Base-by-base conservation (phyloP, 768 basidiomycete genomes). In the Phylloporus sp. region DNA sequence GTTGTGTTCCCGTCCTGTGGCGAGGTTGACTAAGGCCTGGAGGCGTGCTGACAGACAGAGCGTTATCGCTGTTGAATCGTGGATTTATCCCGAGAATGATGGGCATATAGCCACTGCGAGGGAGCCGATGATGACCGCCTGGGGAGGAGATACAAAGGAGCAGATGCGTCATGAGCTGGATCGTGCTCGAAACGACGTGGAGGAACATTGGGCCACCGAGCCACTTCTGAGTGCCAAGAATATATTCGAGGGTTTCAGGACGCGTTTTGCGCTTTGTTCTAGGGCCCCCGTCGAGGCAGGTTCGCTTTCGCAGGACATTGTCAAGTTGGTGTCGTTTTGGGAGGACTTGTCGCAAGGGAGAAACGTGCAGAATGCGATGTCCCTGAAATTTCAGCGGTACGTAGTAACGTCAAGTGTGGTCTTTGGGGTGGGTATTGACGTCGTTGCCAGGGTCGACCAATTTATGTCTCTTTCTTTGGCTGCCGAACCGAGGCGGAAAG, bases 11-110 rank as follows among this genome's bases (percentile, higher is more conserved):
- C 71, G 81, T 22, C 84, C 90, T 15, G 73, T 92, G 18, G 85
- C 87, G 9, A 70, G 90, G 29, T 63, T 91, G 39, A 84, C 82
- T 40, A 89, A 88, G 62, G 85, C 74, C 6, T 92, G 90, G 90
- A 81, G 79, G 56, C 72, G 88, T 17, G 84, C 86, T 1, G 84
- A 88, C 48, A 61, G 77, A 0, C 69, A 73, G 18, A 78, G 79
- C 15, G 55, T 81, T 37, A 70, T 74, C 8, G 74, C 72, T 3
- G 75, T 88, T 23, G 84, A 88, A 52, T 71, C 74, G 4, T 90
- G 88, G 88, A 76, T 82, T 1, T 74, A 80, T 55, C 65, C 70
- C 23, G 64, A 62, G 42, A 62, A 62, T 9, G 69, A 67, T 34
- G 72, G 59, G 1, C 66, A 65, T 5, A 57, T 59, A 3, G 50